Conservation (phyloP, 2,329 filamentous ascomycete species). For the Fusarium musae region DNA sequence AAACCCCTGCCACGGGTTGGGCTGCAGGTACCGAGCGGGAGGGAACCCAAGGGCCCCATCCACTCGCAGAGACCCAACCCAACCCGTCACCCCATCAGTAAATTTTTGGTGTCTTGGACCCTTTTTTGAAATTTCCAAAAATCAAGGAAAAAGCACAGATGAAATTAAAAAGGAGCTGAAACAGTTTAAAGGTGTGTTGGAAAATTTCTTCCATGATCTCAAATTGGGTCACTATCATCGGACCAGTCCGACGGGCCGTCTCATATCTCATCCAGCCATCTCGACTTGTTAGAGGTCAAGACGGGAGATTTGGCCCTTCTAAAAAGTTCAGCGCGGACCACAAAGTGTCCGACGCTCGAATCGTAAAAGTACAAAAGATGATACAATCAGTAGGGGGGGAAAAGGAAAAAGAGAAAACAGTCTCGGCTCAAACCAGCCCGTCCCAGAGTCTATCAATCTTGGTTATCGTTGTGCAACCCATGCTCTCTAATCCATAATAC, state of each 20-base stretch:
- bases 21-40: conserved; percentile 41
- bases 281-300: conserved; percentile 19
- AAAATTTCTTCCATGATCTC: conserved; percentile 13
- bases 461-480: conserved; percentile 10
- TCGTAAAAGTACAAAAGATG: conserved; percentile 26
- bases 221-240: conserved; percentile 26
- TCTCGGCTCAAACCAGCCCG: conserved; percentile 15
- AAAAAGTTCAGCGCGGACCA: conserved; percentile 25
- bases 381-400: neutral
- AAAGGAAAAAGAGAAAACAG: neutral
- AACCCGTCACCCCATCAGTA: conserved; percentile 30
- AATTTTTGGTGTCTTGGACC: conserved; percentile 17
- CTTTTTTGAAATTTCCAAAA: conserved; percentile 21
- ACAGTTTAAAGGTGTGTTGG: neutral
- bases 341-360: conserved; percentile 10
- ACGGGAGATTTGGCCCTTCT: conserved; percentile 32
- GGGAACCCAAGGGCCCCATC: conserved; percentile 35
- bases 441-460: conserved; percentile 18
- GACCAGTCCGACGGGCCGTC: conserved; percentile 22
- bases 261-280: conserved; percentile 23
- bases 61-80: conserved; percentile 30
- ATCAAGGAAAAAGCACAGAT: conserved; percentile 18
- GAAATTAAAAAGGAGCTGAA: conserved; percentile 5
- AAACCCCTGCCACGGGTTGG: conserved; percentile 33
- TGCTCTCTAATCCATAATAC: conserved; percentile 32